These are phyloP conservation scores for Allium sativum DNA, from an alignment of 106 monocot genomes.

Conservation along the genomic window DNA sequence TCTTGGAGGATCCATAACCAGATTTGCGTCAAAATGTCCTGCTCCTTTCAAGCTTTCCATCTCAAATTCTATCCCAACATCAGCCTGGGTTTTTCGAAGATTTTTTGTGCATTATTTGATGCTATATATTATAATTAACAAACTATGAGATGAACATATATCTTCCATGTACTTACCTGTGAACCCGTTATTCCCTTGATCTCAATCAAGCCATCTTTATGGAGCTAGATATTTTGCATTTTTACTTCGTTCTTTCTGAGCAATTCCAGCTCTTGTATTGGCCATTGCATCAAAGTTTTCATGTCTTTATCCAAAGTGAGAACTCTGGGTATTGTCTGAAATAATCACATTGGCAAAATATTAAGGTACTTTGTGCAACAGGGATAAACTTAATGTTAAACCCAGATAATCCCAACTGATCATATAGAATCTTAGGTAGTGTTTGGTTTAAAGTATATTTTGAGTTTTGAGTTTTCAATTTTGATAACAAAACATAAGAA, in stretches of 20 bases:
- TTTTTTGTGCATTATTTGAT: too few relatives aligned
- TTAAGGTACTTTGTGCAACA: too few relatives aligned
- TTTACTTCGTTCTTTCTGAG: conserved; percentile 27
- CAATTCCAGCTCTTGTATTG: conserved; percentile 58
- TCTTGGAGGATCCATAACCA: conserved; percentile 20
- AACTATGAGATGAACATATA: background rate
- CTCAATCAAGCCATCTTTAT: background rate
- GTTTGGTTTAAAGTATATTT: too few relatives aligned
- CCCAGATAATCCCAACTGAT: background rate
- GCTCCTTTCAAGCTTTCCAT: conserved; percentile 32
- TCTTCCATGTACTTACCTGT: conserved; percentile 14
- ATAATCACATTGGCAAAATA: too few relatives aligned
- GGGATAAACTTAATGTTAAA: too few relatives aligned
- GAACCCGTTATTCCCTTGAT: conserved; percentile 33
- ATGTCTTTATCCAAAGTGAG: conserved; percentile 46
- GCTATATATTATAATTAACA: background rate
- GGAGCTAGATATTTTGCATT: conserved; percentile 2
- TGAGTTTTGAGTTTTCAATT: too few relatives aligned
- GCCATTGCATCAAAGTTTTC: conserved; percentile 68
- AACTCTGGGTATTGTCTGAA: conserved; percentile 55
- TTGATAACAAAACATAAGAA: too few relatives aligned
- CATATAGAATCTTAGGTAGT: background rate
- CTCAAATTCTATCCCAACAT: conserved; percentile 61
- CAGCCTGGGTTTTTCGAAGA: conserved; percentile 20
- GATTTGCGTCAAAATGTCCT: conserved; percentile 26